A percentile compares a stretch with the other conserved stretches of the same genome.
Conservation (phyloP, 202 grass and related monocot species). For the Miscanthus sacchariflorus region DNA sequence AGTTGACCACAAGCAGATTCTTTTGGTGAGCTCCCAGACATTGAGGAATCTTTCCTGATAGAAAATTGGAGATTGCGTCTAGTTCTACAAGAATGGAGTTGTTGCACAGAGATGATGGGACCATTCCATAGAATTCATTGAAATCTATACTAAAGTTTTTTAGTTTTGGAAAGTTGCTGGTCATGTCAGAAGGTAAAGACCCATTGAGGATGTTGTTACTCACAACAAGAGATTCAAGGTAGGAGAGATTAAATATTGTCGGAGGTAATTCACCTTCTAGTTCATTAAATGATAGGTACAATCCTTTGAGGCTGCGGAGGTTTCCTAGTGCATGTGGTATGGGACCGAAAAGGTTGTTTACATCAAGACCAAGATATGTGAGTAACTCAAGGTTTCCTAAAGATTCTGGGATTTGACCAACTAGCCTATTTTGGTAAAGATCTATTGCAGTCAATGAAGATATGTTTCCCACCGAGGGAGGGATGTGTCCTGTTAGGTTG, state of each 20-base stretch:
- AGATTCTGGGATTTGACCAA: slow-evolving; percentile 39
- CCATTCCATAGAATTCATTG: slow-evolving; percentile 35
- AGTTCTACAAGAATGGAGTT: slow-evolving; percentile 3
- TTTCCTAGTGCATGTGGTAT: slow-evolving; percentile 45
- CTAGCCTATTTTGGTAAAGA: slow-evolving; percentile 34
- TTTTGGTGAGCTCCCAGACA: slow-evolving; percentile 13
- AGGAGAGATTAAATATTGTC: slow-evolving; percentile 7
- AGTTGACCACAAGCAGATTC: background rate
- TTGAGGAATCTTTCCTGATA: slow-evolving; percentile 37
- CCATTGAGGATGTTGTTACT: slow-evolving; percentile 15
- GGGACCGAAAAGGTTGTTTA: background rate
- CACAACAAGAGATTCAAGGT: background rate
- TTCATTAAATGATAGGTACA: background rate
- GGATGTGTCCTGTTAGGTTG: slow-evolving; percentile 37
- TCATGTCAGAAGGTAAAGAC: background rate
- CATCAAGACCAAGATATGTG: background rate
- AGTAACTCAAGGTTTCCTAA: slow-evolving; percentile 42
- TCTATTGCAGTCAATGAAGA: slow-evolving; percentile 34
- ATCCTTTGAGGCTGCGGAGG: background rate
- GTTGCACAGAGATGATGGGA: slow-evolving; percentile 47
- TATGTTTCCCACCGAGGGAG: slow-evolving; percentile 44
- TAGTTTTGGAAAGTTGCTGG: slow-evolving; percentile 27
- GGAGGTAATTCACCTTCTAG: slow-evolving; percentile 32
- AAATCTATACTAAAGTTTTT: background rate
- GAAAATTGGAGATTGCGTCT: background rate